Percentiles rank a stretch among this genome's conserved stretches.
These are phyloP conservation scores for Fraxinus baroniana DNA, from an alignment of 305 asterid species.

Conservation along the genomic window DNA sequence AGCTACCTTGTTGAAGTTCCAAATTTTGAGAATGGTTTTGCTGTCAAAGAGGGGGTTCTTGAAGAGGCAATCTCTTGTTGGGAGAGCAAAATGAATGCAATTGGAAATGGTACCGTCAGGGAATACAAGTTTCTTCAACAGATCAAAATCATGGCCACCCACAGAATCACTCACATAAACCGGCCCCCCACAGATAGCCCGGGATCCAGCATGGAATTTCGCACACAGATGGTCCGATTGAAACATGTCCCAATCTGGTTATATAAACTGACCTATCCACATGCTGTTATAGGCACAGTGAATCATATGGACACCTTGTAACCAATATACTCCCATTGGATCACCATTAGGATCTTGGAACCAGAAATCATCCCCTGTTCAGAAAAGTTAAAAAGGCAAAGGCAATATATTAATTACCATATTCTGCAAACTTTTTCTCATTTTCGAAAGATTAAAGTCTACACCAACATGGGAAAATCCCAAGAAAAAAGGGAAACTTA, in stretches of 20 bases:
- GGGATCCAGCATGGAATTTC: conserved; percentile 73
- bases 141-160: conserved; percentile 70
- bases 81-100: conserved; percentile 73
- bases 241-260: conserved; percentile 93
- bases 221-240: conserved; percentile 75
- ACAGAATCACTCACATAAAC: conserved; percentile 80
- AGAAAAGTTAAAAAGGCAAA: not conserved
- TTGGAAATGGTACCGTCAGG: conserved; percentile 72
- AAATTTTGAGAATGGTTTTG: conserved; percentile 67
- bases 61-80: conserved; percentile 82
- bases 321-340: conserved; percentile 82
- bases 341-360: conserved; percentile 87
- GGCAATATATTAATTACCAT: not conserved
- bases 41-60: conserved; percentile 77
- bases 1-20: conserved; percentile 72
- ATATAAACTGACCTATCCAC: conserved; percentile 89
- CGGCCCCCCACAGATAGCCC: conserved; percentile 87
- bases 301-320: conserved; percentile 91
- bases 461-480: no score
- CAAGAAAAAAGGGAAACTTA: conserved; percentile 20
- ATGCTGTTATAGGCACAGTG: conserved; percentile 86
- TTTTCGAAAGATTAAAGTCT: not conserved
- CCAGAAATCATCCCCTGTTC: conserved; percentile 82
- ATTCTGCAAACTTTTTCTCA: not conserved
- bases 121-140: conserved; percentile 51